Evolutionary conservation across 2,329 filamentous ascomycete species (phyloP).

Genomic region (Cercospora janseana): DNA sequence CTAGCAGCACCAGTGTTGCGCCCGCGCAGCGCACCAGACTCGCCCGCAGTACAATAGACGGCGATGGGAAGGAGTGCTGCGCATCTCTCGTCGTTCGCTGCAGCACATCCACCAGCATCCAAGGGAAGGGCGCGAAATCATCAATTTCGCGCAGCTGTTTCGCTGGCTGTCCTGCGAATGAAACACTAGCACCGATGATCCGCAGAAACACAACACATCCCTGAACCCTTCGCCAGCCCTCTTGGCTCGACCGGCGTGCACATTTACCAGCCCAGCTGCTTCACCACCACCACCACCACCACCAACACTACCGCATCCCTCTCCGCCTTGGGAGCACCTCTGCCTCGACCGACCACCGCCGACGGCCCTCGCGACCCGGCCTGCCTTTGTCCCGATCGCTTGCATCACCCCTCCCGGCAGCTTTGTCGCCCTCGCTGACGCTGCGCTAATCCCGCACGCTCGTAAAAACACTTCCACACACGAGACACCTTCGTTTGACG

Average conservation of each 20-base stretch:
- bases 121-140: constrained; percentile 1
- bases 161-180: constrained; percentile 2
- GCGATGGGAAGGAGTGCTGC: neutral
- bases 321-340: neutral
- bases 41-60: neutral
- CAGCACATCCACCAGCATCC: neutral
- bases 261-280: constrained; percentile 5
- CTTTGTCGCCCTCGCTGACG: constrained; percentile 9
- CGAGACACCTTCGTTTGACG: neutral
- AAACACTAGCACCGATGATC: constrained; percentile 14
- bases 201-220: constrained; percentile 1
- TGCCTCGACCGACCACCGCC: neutral
- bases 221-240: constrained; percentile 5
- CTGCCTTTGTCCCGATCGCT: constrained; percentile 8
- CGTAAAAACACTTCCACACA: neutral
- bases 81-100: neutral
- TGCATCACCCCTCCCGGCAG: constrained; percentile 1
- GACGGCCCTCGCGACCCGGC: neutral
- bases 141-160: constrained; percentile 7
- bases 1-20: neutral
- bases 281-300: neutral
- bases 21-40: neutral
- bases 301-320: neutral
- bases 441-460: neutral
- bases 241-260: neutral